Conservation (phyloP, 202 grass and related monocot genomes). For the Schoenoplectus tabernaemontani region DNA sequence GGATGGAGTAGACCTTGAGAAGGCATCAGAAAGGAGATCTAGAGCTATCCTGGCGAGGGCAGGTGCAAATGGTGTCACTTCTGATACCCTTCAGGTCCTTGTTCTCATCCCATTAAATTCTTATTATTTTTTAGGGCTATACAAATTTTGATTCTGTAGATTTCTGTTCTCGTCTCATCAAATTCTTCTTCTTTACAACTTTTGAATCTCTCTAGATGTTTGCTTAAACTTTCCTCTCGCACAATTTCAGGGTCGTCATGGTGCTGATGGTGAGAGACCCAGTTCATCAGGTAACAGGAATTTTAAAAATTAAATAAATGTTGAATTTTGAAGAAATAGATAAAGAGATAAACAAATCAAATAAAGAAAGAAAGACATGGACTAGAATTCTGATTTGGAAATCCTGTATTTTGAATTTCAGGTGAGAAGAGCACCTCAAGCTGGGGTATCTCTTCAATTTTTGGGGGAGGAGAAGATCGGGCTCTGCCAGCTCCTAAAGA, state of each 20-base stretch:
- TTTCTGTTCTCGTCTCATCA: too few relatives aligned
- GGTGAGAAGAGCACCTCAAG: slow-evolving; percentile 61
- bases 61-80: slow-evolving; percentile 72
- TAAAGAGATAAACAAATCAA: neutral
- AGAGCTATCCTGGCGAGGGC: slow-evolving; percentile 64
- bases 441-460: slow-evolving; percentile 82
- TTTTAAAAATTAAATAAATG: slow-evolving; percentile 9
- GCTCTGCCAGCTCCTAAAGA: slow-evolving; percentile 51
- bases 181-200: too few relatives aligned
- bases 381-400: neutral
- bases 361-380: neutral
- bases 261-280: slow-evolving; percentile 64
- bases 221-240: neutral
- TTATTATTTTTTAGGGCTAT: too few relatives aligned
- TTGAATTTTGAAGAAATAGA: neutral
- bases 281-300: slow-evolving; percentile 71
- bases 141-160: too few relatives aligned
- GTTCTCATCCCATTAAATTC: slow-evolving; percentile 1
- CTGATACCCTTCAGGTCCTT: slow-evolving; percentile 81
- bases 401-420: slow-evolving; percentile 22
- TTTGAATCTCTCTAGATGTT: neutral
- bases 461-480: slow-evolving; percentile 61
- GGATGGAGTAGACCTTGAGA: slow-evolving; percentile 79
- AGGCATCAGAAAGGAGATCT: slow-evolving; percentile 62
- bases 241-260: slow-evolving; percentile 45